phyloP scores from a whole-genome alignment of 495 filamentous ascomycete species.

The Rostrohypoxylon terebratum region DNA sequence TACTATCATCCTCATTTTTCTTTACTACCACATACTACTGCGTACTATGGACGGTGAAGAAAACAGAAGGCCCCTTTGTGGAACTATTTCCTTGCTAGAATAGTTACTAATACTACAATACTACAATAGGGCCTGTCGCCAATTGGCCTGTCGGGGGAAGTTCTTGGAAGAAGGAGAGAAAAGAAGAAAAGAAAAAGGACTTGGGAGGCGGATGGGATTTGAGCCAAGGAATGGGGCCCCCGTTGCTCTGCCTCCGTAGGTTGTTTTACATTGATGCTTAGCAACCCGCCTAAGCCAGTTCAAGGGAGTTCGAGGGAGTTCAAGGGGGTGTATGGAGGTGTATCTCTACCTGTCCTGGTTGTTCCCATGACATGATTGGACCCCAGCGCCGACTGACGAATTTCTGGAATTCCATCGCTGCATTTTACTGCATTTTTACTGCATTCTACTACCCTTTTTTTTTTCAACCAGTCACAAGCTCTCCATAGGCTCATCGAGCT shows the following conservation, averaged over 20 bases:
- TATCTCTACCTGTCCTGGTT: not conserved
- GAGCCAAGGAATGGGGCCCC: slow-evolving; percentile 44
- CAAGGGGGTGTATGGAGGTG: slow-evolving; percentile 1
- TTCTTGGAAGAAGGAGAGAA: not conserved
- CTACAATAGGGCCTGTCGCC: too few relatives aligned
- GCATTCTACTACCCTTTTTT: not conserved
- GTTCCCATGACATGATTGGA: slow-evolving; percentile 31
- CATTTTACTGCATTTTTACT: not conserved
- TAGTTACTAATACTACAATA: too few relatives aligned
- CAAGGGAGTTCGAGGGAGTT: not conserved
- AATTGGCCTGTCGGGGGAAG: slow-evolving; percentile 10
- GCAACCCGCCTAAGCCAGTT: slow-evolving; percentile 27
- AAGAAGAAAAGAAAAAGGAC: not conserved
- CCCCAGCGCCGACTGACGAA: slow-evolving; percentile 12
- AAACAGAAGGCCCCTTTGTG: slow-evolving; percentile 39
- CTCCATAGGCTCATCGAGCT: slow-evolving; percentile 3
- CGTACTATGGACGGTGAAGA: slow-evolving; percentile 45
- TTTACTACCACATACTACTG: too few relatives aligned
- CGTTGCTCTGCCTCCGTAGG: slow-evolving; percentile 46
- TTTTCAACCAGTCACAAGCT: slow-evolving; percentile 8
- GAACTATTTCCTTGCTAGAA: slow-evolving; percentile 38
- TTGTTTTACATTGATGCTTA: slow-evolving; percentile 52
- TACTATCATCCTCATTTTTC: slow-evolving; percentile 23
- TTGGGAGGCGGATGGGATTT: slow-evolving; percentile 23
- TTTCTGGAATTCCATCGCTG: slow-evolving; percentile 34